Percentiles rank a stretch among this genome's conserved stretches.
phyloP scores from a whole-genome alignment of 805 yeast genomes.

The Pichia insulana region DNA sequence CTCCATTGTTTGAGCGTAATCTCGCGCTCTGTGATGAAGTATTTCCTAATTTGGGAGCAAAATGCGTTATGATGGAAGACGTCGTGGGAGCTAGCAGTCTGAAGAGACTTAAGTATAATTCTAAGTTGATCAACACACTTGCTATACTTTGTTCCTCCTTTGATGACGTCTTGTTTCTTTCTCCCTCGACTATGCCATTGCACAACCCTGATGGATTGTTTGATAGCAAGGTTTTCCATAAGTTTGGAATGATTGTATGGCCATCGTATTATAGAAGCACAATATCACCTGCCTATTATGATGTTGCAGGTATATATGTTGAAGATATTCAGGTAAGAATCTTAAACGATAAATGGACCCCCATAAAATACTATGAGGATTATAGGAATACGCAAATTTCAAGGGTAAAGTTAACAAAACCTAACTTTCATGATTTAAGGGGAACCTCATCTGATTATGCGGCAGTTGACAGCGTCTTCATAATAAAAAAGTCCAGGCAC shows the following conservation, averaged over 20 bases:
- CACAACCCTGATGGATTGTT: conserved; percentile 55
- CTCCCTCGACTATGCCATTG: conserved; percentile 69
- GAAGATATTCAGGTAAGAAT: conserved; percentile 26
- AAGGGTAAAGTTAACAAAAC: conserved; percentile 14
- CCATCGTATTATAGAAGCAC: conserved; percentile 86
- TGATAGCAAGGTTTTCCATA: conserved; percentile 42
- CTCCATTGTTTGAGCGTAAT: conserved; percentile 60
- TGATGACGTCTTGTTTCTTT: conserved; percentile 60
- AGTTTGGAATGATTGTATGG: conserved; percentile 53
- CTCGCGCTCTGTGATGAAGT: conserved; percentile 55
- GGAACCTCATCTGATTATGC: conserved; percentile 64
- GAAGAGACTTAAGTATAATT: conserved; percentile 39
- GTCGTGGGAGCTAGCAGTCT: conserved; percentile 49
- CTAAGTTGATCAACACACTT: conserved; percentile 61
- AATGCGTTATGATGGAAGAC: conserved; percentile 55
- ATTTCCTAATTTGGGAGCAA: conserved; percentile 52
- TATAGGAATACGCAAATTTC: conserved; percentile 27
- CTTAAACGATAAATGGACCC: conserved; percentile 23
- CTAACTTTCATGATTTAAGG: conserved; percentile 53
- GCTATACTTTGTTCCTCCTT: conserved; percentile 66
- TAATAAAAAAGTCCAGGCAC: conserved; percentile 47
- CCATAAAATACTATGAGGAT: conserved; percentile 22
- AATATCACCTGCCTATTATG: conserved; percentile 63
- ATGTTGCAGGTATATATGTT: conserved; percentile 52
- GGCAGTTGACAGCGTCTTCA: conserved; percentile 54